A percentile compares a stretch with the other conserved stretches of the same genome.
Evolutionary conservation across 345 rosid genomes (phyloP).

Genomic region (Hypericum androsaemum): DNA sequence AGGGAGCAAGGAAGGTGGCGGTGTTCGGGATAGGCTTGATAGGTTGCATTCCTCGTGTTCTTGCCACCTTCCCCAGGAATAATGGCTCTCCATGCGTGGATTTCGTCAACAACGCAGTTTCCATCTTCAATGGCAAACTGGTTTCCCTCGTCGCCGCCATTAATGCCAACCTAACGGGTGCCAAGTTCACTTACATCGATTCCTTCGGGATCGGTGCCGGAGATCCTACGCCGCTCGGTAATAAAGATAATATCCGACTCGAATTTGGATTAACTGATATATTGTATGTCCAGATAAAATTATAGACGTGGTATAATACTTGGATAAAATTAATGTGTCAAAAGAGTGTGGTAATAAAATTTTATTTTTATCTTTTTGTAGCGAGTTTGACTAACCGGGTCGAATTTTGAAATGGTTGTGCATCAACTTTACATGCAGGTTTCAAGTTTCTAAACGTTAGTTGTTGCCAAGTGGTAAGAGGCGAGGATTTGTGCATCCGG

Average conservation of each 20-base stretch:
- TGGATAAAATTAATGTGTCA: too few relatives aligned
- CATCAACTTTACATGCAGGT: background rate
- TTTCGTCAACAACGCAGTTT: background rate
- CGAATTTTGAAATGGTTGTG: too few relatives aligned
- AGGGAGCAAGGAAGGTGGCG: constrained; percentile 5
- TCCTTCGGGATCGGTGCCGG: background rate
- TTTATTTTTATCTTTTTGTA: too few relatives aligned
- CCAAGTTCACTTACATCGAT: constrained; percentile 2
- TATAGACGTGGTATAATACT: too few relatives aligned
- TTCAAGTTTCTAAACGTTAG: background rate
- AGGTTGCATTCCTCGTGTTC: background rate
- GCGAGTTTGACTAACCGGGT: too few relatives aligned
- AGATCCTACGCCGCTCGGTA: background rate
- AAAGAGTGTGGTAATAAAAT: too few relatives aligned
- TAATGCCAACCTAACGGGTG: background rate
- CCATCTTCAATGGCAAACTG: constrained; percentile 2
- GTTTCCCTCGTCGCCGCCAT: background rate
- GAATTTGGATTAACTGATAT: too few relatives aligned
- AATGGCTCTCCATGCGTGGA: background rate
- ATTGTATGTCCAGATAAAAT: too few relatives aligned
- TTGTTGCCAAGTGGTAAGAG: constrained; percentile 4
- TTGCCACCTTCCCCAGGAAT: background rate
- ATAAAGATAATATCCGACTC: background rate
- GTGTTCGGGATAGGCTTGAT: background rate
- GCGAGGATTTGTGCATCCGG: background rate